Percentiles rank a stretch among this genome's conserved stretches.
phyloP scores from a whole-genome alignment of 2,329 filamentous ascomycete species.

The Emergomyces pasteurianus region DNA sequence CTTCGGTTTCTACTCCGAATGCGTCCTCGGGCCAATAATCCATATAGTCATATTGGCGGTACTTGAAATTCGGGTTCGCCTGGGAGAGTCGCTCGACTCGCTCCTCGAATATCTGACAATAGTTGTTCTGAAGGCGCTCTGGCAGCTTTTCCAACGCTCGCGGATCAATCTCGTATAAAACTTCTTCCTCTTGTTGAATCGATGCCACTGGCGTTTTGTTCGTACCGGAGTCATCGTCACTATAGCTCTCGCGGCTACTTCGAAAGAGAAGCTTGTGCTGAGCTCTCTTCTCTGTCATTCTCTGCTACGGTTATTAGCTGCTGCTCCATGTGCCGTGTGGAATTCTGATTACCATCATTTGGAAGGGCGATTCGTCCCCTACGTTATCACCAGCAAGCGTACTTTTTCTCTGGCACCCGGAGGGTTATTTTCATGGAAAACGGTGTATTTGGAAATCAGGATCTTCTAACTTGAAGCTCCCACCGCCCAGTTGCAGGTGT shows the following conservation, averaged over 20 bases:
- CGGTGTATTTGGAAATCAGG: neutral
- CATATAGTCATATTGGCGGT: conserved; percentile 2
- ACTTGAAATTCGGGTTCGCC: conserved; percentile 8
- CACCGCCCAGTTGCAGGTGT: neutral
- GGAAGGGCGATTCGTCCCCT: neutral
- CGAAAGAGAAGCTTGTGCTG: neutral
- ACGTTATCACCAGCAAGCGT: neutral
- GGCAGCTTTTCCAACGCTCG: conserved; percentile 18
- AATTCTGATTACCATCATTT: neutral
- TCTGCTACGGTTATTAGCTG: neutral
- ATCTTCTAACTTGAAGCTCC: neutral
- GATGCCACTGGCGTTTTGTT: neutral
- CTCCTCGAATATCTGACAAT: conserved; percentile 19
- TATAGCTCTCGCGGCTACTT: neutral
- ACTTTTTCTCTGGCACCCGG: neutral
- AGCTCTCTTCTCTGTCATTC: neutral
- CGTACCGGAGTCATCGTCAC: neutral
- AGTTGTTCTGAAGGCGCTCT: conserved; percentile 15
- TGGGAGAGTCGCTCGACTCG: conserved; percentile 10
- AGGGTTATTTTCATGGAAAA: neutral
- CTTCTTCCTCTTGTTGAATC: conserved; percentile 17
- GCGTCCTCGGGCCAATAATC: neutral
- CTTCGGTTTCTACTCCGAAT: neutral
- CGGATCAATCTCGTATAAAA: conserved; percentile 18
- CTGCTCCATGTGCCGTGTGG: neutral